Percentiles rank a stretch among this genome's conserved stretches.
phyloP scores from a whole-genome alignment of 2,329 filamentous ascomycete genomes.

The Aspergillus sp. region DNA sequence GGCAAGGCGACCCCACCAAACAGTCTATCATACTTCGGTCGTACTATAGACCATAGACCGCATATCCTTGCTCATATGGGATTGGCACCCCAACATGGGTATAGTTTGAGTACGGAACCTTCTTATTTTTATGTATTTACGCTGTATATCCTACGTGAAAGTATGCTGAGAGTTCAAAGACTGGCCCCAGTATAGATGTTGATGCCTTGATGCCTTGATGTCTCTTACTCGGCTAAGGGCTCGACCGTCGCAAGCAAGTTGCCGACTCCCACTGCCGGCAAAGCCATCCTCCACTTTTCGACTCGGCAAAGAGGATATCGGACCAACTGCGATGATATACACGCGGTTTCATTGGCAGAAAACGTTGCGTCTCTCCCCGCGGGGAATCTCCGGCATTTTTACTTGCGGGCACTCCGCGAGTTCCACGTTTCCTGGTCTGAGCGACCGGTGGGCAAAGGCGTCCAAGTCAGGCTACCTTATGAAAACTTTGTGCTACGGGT shows the following conservation, averaged over 20 bases:
- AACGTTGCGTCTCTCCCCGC: slow-evolving; percentile 9
- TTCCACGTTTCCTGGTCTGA: not conserved
- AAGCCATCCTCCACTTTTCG: not conserved
- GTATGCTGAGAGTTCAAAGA: no score
- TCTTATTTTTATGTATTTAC: no score
- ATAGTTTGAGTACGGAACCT: no score
- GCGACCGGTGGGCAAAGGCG: slow-evolving; percentile 7
- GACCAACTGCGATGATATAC: not conserved
- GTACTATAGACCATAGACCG: no score
- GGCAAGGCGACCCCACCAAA: no score
- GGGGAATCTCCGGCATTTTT: slow-evolving; percentile 10
- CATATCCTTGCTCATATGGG: no score
- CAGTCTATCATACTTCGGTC: no score
- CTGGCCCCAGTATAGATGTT: not conserved
- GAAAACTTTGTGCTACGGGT: not conserved
- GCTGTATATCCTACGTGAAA: no score
- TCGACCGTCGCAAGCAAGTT: slow-evolving; percentile 10
- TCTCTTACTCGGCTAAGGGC: slow-evolving; percentile 16
- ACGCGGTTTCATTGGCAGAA: slow-evolving; percentile 3
- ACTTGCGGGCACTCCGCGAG: not conserved
- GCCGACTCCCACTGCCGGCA: not conserved
- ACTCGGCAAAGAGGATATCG: not conserved
- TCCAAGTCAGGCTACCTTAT: not conserved
- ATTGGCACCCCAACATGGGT: no score
- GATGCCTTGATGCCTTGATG: not conserved